phyloP scores from a whole-genome alignment of 305 asterid genomes.

The Fraxinus platypoda region DNA sequence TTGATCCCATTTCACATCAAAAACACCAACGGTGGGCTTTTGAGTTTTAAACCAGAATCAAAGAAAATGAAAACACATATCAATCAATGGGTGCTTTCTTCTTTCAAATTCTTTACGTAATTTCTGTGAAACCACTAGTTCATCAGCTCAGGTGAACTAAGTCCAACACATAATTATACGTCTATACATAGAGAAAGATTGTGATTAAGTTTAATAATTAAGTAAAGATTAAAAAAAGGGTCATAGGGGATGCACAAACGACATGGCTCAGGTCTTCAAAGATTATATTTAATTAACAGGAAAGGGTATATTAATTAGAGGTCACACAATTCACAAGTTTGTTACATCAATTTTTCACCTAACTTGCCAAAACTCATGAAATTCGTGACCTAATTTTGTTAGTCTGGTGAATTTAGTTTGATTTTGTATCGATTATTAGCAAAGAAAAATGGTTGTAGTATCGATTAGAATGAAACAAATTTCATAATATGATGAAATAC shows the following conservation, averaged over 20 bases:
- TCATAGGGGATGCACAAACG: not conserved
- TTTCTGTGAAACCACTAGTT: conserved; percentile 15
- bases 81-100: conserved; percentile 8
- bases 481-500: too few relatives aligned
- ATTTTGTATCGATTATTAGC: too few relatives aligned
- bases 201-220: not conserved
- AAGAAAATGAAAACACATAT: conserved; percentile 13
- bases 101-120: not conserved
- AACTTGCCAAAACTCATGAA: not conserved
- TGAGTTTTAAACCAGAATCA: conserved; percentile 2
- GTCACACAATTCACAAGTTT: not conserved
- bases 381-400: not conserved
- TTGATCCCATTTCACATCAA: conserved; percentile 28
- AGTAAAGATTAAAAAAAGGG: not conserved
- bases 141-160: conserved; percentile 27
- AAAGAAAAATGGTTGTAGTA: too few relatives aligned
- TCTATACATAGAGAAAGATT: not conserved
- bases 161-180: not conserved
- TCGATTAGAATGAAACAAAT: too few relatives aligned
- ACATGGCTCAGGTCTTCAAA: not conserved
- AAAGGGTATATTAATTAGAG: not conserved
- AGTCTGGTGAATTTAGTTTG: too few relatives aligned
- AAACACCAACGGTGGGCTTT: conserved; percentile 4
- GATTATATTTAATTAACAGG: too few relatives aligned
- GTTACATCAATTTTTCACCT: not conserved